phyloP scores from a whole-genome alignment of 257 asterid genomes.

The Euphrasia confusa region DNA sequence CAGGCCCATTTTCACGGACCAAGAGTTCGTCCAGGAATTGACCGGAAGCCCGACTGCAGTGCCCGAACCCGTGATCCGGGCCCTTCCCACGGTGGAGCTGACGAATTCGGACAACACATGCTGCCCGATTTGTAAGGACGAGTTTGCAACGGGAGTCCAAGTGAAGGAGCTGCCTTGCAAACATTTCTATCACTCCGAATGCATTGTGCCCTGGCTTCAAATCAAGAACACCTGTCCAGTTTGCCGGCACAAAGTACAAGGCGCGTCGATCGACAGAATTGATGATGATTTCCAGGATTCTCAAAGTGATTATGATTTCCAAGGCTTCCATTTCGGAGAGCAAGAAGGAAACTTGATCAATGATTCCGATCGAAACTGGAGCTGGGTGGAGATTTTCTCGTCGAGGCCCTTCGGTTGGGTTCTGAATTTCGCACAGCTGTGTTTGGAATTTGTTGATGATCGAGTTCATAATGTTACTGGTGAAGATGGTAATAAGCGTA shows the following conservation, averaged over 20 bases:
- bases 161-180: conserved; percentile 77
- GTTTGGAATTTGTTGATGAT: conserved; percentile 38
- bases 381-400: conserved; percentile 48
- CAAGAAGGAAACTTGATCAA: conserved; percentile 12
- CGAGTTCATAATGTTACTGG: conserved; percentile 25
- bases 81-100: conserved; percentile 42
- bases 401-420: conserved; percentile 62
- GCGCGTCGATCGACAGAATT: conserved; percentile 6
- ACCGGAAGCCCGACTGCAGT: conserved; percentile 40
- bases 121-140: conserved; percentile 90
- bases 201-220: conserved; percentile 79
- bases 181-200: conserved; percentile 70
- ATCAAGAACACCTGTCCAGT: conserved; percentile 77
- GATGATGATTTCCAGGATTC: background rate
- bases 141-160: conserved; percentile 53
- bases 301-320: conserved; percentile 18
- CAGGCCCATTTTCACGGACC: conserved; percentile 26
- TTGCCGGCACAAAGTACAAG: conserved; percentile 56
- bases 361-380: conserved; percentile 29
- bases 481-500: conserved; percentile 34
- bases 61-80: conserved; percentile 35
- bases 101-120: conserved; percentile 34
- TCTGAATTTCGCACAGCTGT: conserved; percentile 38
- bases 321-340: conserved; percentile 24
- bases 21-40: conserved; percentile 34